Evolutionary conservation across 1,284 basidiomycete genomes (phyloP).

Genomic region (Wallemia ichthyophaga): DNA sequence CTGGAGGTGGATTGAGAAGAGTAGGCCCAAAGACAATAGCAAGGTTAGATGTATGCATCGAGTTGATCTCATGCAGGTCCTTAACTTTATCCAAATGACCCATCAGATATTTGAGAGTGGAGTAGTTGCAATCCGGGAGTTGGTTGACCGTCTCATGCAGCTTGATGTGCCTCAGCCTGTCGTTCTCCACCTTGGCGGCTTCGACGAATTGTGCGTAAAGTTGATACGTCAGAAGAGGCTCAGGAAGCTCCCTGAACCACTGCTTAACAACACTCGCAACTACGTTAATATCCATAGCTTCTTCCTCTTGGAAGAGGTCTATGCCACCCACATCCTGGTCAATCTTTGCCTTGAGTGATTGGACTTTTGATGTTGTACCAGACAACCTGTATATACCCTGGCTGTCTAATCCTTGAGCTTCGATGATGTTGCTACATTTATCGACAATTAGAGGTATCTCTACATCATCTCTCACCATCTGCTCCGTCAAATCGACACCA

Average conservation of each 20-base stretch:
- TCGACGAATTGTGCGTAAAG: conserved; percentile 81
- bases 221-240: conserved; percentile 57
- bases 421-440: conserved; percentile 75
- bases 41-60: conserved; percentile 79
- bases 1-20: conserved; percentile 34
- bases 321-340: conserved; percentile 66
- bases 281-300: conserved; percentile 81
- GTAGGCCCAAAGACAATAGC: conserved; percentile 95
- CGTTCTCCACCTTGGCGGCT: conserved; percentile 75
- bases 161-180: conserved; percentile 69
- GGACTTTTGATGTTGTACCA: conserved; percentile 66
- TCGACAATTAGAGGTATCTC: conserved; percentile 67
- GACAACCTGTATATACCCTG: conserved; percentile 84
- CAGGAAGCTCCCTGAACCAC: conserved; percentile 87
- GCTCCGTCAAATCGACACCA: conserved; percentile 67
- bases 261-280: conserved; percentile 76
- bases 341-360: conserved; percentile 47
- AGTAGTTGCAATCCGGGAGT: conserved; percentile 89
- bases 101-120: conserved; percentile 83
- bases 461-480: conserved; percentile 59
- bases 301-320: conserved; percentile 59
- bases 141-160: conserved; percentile 93
- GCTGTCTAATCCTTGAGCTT: conserved; percentile 37
- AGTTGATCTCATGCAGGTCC: conserved; percentile 42
- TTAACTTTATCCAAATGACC: conserved; percentile 64